Base-by-base conservation (phyloP, 1,284 basidiomycete genomes). In the Bondarzewia mesenterica region DNA sequence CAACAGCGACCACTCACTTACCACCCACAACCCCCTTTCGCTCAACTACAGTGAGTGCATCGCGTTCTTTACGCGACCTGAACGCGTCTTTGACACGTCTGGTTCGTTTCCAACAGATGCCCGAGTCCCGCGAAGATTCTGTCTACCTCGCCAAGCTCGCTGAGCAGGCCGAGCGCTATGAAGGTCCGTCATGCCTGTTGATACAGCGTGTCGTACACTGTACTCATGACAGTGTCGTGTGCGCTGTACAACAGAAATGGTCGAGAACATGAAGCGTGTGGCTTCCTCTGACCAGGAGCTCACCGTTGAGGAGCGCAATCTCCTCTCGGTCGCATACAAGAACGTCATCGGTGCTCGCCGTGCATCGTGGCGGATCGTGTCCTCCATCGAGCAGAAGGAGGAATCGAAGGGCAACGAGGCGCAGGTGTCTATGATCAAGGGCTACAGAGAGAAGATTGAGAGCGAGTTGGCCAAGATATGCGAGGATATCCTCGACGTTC, bases 371-470 rank as follows among this genome's bases (percentile, higher is more conserved):
- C 80, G 96, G 62, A 98, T 99, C 64, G 94, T 99, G 55, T 97
- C 93, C 60, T 97, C 94, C 54, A 98, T 99, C 64, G 95, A 99
- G 77, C 94, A 98, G 77, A 99, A 99, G 82, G 96, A 99, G 80
- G 95, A 98, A 78, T 93, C 90, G 56, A 97, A 98, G 79, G 95
- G 95, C 66, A 98, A 99, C 67, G 92, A 95, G 70, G 85, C 88
- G 51, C 95, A 99, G 74, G 94, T 99, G 54, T 74, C 83, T 49
- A 97, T 98, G 94, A 98, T 99, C 80, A 97, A 97, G 85, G 83
- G 82, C 57, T 98, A 98, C 85, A 79, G 95, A 70, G 89, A 93
- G 75, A 97, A 98, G 83, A 97, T 99, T 53, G 95, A 99, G 80
- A 77, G 80, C 60, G 96, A 99, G 73, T 87, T 99, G 55, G 92